phyloP scores from a whole-genome alignment of 768 basidiomycete species.

The Flagelloscypha sp. region DNA sequence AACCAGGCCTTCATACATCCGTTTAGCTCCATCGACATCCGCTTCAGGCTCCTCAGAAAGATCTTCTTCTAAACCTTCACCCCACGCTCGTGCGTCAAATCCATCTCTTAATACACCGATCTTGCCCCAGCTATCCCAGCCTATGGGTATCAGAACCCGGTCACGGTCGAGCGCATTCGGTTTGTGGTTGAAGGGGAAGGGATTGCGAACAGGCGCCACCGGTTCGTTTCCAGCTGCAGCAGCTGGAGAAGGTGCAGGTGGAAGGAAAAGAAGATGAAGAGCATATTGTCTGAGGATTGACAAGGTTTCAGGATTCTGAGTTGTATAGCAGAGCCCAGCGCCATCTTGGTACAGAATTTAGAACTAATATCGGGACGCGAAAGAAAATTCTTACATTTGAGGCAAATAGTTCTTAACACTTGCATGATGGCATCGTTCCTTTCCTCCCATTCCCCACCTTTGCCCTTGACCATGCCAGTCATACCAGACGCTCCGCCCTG shows the following conservation, averaged over 20 bases:
- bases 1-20: conserved; percentile 62
- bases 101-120: conserved; percentile 84
- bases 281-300: conserved; percentile 75
- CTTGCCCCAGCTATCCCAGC: conserved; percentile 99
- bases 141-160: conserved; percentile 83
- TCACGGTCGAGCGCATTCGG: conserved; percentile 93
- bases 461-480: conserved; percentile 88
- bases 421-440: conserved; percentile 93
- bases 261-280: conserved; percentile 72
- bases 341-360: conserved; percentile 55
- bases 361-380: conserved; percentile 2
- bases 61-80: conserved; percentile 73
- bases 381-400: conserved; percentile 64
- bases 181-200: conserved; percentile 80
- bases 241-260: conserved; percentile 66
- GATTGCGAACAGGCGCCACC: conserved; percentile 53
- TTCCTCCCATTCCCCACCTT: conserved; percentile 92
- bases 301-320: conserved; percentile 68
- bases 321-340: conserved; percentile 86
- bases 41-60: conserved; percentile 35
- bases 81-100: conserved; percentile 78
- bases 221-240: conserved; percentile 24
- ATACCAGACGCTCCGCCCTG: conserved; percentile 73
- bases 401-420: conserved; percentile 82
- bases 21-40: conserved; percentile 48